Evolutionary conservation across 208 protist genomes (phyloP), one percentile per base, ranked within the genome.

Genomic region (Trypanosoma congolense): DNA sequence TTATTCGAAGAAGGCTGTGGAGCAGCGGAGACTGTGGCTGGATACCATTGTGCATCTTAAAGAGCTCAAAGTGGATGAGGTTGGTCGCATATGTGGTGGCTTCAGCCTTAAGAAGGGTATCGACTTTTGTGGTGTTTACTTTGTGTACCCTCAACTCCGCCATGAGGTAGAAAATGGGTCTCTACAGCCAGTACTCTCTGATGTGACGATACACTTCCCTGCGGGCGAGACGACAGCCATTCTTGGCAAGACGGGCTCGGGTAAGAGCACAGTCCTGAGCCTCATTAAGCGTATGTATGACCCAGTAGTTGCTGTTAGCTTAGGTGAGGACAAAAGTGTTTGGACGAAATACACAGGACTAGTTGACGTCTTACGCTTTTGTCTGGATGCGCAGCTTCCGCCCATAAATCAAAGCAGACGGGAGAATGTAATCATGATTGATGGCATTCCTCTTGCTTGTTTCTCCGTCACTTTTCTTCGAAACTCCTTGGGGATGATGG

Each of bases 261-360:
- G 90, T 22, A 96, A 96, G 69, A 83, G 66, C 29, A 90, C 87
- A 4, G 41, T 88, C 4, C 54, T 79, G 4, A 8, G 45, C 36
- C 68, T 96, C 51, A 53, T 95, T 22, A 74, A 74, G 38, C 82
- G 87, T 29, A 65, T 82, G 29, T 95, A 92, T 64, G 79, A 92
- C 35, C 76, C 81, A 2, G 26, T 86, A 14, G 46, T 55, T 0
- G 59, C 73, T 3, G 22, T 78, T 24, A 25, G 18, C 18, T 42
- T 75, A 0, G 22, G 40, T 18, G 63, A 58, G 49, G 54, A 31
- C 22, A 22, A 45, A 29, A 35, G 51, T 62, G 4, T 54, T 57
- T 51, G 35, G 46, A 14, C 38, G 67, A 12, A 47, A 73, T 24
- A 40, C 31, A 0, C 63, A 64, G 41, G 47, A 62, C 50, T 56